Base-by-base conservation (phyloP, 2,329 filamentous ascomycete species). In the Drechslerella dactyloides region DNA sequence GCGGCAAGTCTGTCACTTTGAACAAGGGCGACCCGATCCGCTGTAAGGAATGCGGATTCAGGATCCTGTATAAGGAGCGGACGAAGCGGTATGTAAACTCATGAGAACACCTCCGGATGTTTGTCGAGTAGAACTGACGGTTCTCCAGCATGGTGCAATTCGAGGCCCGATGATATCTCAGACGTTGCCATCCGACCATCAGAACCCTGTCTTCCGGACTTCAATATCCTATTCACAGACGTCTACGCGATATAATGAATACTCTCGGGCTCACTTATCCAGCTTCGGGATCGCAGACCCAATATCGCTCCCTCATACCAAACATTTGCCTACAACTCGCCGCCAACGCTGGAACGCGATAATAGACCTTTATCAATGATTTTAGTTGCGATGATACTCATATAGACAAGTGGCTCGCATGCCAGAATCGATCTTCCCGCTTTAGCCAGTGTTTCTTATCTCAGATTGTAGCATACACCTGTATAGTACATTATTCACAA, bases 11-110 rank as follows among this genome's bases (percentile, higher is more conserved):
- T 76, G 90, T 93, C 50, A 84, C 85, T 17, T 83, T 96, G 76
- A 89, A 89, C 80, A 86, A 88, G 75, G 89, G 87, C 74, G 91
- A 94, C 77, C 87, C 89, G 35, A 93, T 96, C 76, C 85, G 91
- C 27, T 96, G 92, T 84, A 90, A 90, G 80, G 90, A 93, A 81
- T 99, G 94, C 80, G 94, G 94, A 6, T 94, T 96, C 78, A 88
- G 94, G 75, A 92, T 99, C 73, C 82, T 99, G 76, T 97, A 97
- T 82, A 99, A 99, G 86, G 91, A 97, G 86, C 83, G 94, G 79
- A 99, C 94, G 50, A 97, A 96, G 85, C 87, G 94, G 94, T 97
- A 80, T 81, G 89, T 44, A 15, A 40, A 17, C 27, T 48, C 10
- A 57, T 54, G 7, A 33, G 15, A 46, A 54, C 33, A 64, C 61